Percentiles rank a stretch among this genome's conserved stretches.
phyloP scores from a whole-genome alignment of 2,329 filamentous ascomycete genomes.

The Venturia oleaginea region DNA sequence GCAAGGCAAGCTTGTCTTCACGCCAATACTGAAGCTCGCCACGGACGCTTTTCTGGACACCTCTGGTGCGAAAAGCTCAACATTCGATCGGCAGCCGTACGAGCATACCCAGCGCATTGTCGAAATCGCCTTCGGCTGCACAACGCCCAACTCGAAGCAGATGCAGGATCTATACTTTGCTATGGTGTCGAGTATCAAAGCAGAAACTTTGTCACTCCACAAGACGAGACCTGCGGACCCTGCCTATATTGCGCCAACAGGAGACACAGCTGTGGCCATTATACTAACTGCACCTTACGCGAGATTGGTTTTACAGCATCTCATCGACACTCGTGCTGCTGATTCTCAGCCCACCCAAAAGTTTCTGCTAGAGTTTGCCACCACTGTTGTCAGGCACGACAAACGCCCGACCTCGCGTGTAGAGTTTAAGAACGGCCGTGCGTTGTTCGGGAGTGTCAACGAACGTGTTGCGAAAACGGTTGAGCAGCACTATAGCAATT shows the following conservation, averaged over 20 bases:
- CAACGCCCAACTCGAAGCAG: not conserved
- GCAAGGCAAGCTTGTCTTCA: not conserved
- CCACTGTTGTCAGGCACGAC: not conserved
- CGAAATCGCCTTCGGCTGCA: not conserved
- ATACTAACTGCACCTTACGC: not conserved
- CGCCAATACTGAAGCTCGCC: not conserved
- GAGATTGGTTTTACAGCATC: not conserved
- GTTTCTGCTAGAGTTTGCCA: not conserved
- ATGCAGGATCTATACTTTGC: not conserved
- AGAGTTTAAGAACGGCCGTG: not conserved
- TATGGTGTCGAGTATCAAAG: slow-evolving; percentile 3
- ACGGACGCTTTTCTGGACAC: not conserved
- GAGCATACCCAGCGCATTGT: not conserved
- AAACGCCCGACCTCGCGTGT: not conserved
- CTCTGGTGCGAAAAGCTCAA: not conserved
- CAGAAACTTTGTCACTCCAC: not conserved
- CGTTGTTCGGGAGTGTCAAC: not conserved
- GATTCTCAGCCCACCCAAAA: not conserved
- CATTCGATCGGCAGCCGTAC: not conserved
- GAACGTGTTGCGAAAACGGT: not conserved
- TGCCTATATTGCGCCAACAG: not conserved
- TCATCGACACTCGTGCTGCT: not conserved
- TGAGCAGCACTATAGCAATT: not conserved
- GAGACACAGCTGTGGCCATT: slow-evolving; percentile 2
- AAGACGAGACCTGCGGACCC: not conserved